phyloP scores from a whole-genome alignment of 1,139 yeast species.

The Wickerhamomyces sp. region DNA sequence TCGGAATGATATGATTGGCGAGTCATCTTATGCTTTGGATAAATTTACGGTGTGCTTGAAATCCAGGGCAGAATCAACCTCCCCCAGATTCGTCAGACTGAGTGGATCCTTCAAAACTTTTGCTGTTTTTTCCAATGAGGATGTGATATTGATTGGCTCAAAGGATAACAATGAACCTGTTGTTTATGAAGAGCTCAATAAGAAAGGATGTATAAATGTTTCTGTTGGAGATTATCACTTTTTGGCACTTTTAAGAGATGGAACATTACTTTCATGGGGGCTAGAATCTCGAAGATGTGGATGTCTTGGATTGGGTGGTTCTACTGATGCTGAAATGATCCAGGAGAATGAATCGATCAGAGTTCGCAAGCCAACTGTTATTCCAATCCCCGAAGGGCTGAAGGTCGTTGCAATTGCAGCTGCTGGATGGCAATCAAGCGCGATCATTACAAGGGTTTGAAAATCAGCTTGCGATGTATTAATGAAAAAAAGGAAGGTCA shows the following conservation, averaged over 20 bases:
- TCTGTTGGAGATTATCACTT: slow-evolving; percentile 74
- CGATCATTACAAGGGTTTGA: slow-evolving; percentile 30
- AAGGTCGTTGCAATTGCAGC: slow-evolving; percentile 53
- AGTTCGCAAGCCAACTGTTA: slow-evolving; percentile 41
- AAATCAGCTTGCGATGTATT: background rate
- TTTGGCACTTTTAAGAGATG: slow-evolving; percentile 56
- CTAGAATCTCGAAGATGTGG: slow-evolving; percentile 60
- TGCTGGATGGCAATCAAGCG: slow-evolving; percentile 83
- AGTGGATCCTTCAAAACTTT: slow-evolving; percentile 47
- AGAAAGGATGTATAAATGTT: slow-evolving; percentile 47
- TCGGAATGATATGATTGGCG: slow-evolving; percentile 29
- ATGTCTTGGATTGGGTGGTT: slow-evolving; percentile 63
- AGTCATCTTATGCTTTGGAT: slow-evolving; percentile 23
- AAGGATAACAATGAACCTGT: slow-evolving; percentile 22
- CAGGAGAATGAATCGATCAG: slow-evolving; percentile 34
- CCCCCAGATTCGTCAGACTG: slow-evolving; percentile 37
- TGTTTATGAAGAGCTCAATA: slow-evolving; percentile 37
- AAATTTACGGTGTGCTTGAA: slow-evolving; percentile 13
- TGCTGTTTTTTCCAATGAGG: slow-evolving; percentile 50
- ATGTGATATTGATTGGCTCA: slow-evolving; percentile 43
- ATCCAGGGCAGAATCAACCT: slow-evolving; percentile 4
- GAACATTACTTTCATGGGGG: slow-evolving; percentile 69
- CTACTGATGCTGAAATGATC: slow-evolving; percentile 26
- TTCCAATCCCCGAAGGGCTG: slow-evolving; percentile 31
- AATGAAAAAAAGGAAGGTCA: background rate